Conservation (phyloP, 768 basidiomycete species). For the Suillus variegatus region DNA sequence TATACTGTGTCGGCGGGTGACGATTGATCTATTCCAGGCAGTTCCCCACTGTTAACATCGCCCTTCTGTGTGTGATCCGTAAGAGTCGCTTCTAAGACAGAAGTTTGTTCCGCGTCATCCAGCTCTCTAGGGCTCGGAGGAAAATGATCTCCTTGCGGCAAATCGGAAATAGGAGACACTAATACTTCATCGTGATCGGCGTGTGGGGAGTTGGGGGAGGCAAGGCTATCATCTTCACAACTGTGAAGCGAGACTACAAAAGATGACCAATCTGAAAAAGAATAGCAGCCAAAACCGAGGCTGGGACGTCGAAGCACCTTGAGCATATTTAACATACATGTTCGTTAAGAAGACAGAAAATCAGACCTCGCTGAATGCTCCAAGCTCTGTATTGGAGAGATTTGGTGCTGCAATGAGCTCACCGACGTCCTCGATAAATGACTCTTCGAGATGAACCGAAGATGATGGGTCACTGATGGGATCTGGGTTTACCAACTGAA, state of each 20-base stretch:
- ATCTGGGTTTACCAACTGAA: neutral
- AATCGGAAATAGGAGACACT: constrained; percentile 2
- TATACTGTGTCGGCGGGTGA: neutral
- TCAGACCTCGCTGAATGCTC: constrained; percentile 1
- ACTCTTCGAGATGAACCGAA: neutral
- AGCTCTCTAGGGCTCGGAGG: neutral
- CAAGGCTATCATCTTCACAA: neutral
- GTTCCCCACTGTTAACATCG: no score
- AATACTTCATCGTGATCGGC: neutral
- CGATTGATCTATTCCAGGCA: neutral
- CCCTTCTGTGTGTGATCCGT: neutral
- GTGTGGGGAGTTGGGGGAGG: neutral
- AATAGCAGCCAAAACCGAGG: neutral
- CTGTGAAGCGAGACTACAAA: constrained; percentile 1
- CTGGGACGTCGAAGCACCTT: neutral
- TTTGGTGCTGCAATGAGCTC: constrained; percentile 6
- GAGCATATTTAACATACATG: neutral
- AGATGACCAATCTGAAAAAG: constrained; percentile 2
- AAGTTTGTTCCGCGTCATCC: neutral
- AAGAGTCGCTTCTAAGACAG: neutral
- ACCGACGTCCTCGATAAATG: constrained; percentile 1
- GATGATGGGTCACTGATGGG: neutral
- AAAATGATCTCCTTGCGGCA: neutral
- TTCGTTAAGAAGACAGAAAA: neutral
- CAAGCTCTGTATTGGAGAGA: neutral